Base-by-base conservation (phyloP, 1,284 basidiomycete genomes). In the Rhodotorula glutinis region DNA sequence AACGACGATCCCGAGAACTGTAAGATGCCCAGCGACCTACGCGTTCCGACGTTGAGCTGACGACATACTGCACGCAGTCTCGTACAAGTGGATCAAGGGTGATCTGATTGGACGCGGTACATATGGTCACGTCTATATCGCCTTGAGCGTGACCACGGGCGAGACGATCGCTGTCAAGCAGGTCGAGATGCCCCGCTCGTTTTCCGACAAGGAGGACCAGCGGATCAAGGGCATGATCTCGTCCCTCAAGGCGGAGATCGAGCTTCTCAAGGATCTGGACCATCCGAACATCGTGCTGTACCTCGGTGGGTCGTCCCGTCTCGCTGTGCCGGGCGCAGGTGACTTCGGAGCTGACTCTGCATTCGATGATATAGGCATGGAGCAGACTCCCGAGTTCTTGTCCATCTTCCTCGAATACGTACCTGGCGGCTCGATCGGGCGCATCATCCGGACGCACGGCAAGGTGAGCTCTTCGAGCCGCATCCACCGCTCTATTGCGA, bases 81-180 rank as follows among this genome's bases (percentile, higher is more conserved):
- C 94, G 47, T 95, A 98, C 83, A 94, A 94, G 77, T 98, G 96
- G 95, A 92, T 98, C 60, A 91, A 95, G 76, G 96, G 96, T 69
- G 92, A 97, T 79, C 83, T 97, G 53, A 97, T 98, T 73, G 96
- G 96, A 52, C 92, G 91, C 76, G 96, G 96, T 30, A 96, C 93
- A 7, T 99, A 94, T 76, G 95, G 95, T 11, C 86, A 90, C 58
- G 96, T 98, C 40, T 98, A 97, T 77, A 86, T 98, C 57, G 96
- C 92, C 25, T 82, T 98, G 70, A 98, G 98, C 78, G 92, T 91
- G n/a, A 95, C 92, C 1, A 97, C 94, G 0, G 95, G 95, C 64
- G 95, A 98, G 79, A 95, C 98, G 90, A 94, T 98, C 75, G 96
- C 96, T 11, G 96, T 99, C 73, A 99, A 99, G 80, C 96, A 99